Percentiles rank a stretch among this genome's conserved stretches.
These are phyloP conservation scores for Golubevia sp. DNA, from an alignment of 1,284 basidiomycete genomes.

Conservation along the genomic window DNA sequence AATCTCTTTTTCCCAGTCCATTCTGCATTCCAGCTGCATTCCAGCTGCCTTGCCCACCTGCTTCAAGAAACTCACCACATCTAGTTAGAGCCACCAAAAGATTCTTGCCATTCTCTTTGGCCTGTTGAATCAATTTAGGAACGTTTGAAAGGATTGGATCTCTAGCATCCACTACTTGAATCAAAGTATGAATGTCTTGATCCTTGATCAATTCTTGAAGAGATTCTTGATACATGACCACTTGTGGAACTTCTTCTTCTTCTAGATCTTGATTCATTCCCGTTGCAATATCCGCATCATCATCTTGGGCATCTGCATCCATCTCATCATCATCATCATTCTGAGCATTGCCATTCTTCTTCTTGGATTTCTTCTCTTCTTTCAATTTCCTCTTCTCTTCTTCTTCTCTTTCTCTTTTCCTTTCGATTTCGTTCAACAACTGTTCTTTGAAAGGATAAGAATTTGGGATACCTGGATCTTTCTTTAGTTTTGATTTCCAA, in stretches of 20 bases:
- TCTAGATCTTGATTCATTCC: background rate
- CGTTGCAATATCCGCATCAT: slow-evolving; percentile 10
- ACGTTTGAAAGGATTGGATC: background rate
- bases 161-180: background rate
- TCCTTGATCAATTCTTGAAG: background rate
- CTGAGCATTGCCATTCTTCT: slow-evolving; percentile 13
- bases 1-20: too few relatives aligned
- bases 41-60: too few relatives aligned
- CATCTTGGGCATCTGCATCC: slow-evolving; percentile 12
- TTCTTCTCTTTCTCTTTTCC: slow-evolving; percentile 17
- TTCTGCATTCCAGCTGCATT: too few relatives aligned
- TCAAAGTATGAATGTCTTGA: background rate
- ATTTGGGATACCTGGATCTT: slow-evolving; percentile 95
- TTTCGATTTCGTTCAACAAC: slow-evolving; percentile 77
- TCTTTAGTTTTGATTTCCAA: slow-evolving; percentile 80
- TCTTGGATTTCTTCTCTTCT: slow-evolving; percentile 9
- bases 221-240: background rate
- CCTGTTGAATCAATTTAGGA: background rate
- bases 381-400: slow-evolving; percentile 6
- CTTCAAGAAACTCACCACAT: too few relatives aligned
- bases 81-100: background rate
- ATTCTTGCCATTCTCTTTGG: background rate
- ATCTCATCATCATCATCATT: slow-evolving; percentile 9
- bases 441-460: slow-evolving; percentile 96
- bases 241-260: background rate